Percentiles rank a stretch among this genome's conserved stretches.
Evolutionary conservation across 164 flowering plant species (phyloP).

Genomic region (Amborella trichopoda): DNA sequence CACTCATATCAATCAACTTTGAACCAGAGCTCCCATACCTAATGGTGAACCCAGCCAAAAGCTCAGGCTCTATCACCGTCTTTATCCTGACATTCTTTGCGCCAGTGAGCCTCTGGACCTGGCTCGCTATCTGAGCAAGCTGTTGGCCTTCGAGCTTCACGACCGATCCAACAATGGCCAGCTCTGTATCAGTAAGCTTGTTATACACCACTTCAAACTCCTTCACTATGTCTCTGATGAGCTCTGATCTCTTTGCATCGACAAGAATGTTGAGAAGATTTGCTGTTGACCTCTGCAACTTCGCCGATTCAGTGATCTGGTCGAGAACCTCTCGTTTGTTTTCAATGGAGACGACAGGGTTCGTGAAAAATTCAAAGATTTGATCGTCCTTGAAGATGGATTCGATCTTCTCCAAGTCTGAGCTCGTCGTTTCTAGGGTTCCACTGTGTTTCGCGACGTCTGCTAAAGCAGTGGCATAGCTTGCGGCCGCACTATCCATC

Average conservation of each 20-base stretch:
- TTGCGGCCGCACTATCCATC: conserved; percentile 44
- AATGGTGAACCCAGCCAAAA: conserved; percentile 86
- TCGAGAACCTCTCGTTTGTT: conserved; percentile 43
- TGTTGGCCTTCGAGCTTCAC: conserved; percentile 73
- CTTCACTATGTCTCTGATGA: conserved; percentile 47
- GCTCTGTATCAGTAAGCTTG: conserved; percentile 56
- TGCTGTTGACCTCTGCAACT: conserved; percentile 38
- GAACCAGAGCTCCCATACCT: conserved; percentile 71
- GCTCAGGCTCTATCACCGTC: conserved; percentile 59
- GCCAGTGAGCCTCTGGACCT: conserved; percentile 68
- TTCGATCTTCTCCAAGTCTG: conserved; percentile 56
- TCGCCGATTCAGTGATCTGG: conserved; percentile 23
- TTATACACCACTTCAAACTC: conserved; percentile 71
- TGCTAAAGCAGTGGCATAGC: conserved; percentile 72
- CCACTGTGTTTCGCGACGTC: conserved; percentile 51
- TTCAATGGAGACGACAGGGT: conserved; percentile 37
- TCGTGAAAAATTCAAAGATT: conserved; percentile 38
- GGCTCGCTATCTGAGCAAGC: conserved; percentile 82
- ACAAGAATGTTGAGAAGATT: conserved; percentile 67
- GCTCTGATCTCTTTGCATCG: conserved; percentile 48
- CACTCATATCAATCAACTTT: conserved; percentile 86
- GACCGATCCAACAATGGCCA: conserved; percentile 75
- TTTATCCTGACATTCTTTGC: conserved; percentile 86
- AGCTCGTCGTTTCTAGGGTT: conserved; percentile 54
- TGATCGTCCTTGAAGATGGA: conserved; percentile 37